phyloP scores from a whole-genome alignment of 2,329 filamentous ascomycete species.

The Ophiostoma novo-ulmi region DNA sequence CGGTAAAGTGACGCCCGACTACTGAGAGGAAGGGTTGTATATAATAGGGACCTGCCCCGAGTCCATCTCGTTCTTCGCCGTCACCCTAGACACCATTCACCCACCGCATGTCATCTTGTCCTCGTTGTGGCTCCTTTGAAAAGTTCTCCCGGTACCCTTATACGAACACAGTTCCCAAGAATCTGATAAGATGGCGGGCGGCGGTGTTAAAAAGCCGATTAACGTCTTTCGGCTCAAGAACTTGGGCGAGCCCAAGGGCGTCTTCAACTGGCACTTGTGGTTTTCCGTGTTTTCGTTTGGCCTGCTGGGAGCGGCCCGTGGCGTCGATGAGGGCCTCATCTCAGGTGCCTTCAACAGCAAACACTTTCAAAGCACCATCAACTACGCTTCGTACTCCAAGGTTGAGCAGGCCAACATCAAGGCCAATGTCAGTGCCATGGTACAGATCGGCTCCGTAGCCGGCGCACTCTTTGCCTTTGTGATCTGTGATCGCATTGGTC shows the following conservation, averaged over 20 bases:
- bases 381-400: background rate
- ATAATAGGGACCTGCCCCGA: background rate
- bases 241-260: background rate
- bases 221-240: constrained; percentile 8
- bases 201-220: constrained; percentile 1
- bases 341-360: constrained; percentile 6
- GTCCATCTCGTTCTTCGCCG: background rate
- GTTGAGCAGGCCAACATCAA: constrained; percentile 2
- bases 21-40: background rate
- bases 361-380: background rate
- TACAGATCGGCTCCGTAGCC: background rate
- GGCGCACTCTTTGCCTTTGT: background rate
- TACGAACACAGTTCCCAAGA: background rate
- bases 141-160: background rate
- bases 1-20: background rate
- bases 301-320: background rate
- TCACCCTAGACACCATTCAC: background rate
- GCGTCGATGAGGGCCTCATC: background rate
- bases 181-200: background rate
- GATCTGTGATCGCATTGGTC: background rate
- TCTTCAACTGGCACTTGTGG: background rate
- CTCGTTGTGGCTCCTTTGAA: background rate
- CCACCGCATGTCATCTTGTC: background rate
- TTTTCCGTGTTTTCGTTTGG: background rate
- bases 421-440: constrained; percentile 7